A percentile compares a stretch with the other conserved stretches of the same genome.
These are phyloP conservation scores for Cladophialophora immunda DNA, from an alignment of 2,329 filamentous ascomycete genomes.

Conservation along the genomic window DNA sequence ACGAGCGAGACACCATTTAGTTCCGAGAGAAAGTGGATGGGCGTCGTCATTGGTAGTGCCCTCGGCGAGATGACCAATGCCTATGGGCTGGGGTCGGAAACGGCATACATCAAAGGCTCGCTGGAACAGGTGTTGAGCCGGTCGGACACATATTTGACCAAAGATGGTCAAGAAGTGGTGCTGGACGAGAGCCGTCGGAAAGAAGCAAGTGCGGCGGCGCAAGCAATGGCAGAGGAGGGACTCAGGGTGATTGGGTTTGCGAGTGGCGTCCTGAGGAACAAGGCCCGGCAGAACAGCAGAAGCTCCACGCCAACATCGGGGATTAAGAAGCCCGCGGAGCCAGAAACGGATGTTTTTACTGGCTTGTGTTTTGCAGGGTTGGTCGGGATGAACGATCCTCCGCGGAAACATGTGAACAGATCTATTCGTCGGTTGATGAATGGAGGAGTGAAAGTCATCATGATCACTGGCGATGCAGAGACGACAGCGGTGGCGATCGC, in stretches of 20 bases:
- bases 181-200: conserved; percentile 79
- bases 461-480: conserved; percentile 98
- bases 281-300: conserved; percentile 56
- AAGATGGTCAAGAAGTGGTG: conserved; percentile 84
- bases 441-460: conserved; percentile 95
- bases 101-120: conserved; percentile 95
- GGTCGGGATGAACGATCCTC: conserved; percentile 97
- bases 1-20: conserved; percentile 92
- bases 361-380: conserved; percentile 89
- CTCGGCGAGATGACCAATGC: conserved; percentile 59
- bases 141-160: conserved; percentile 89
- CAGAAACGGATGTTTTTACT: conserved; percentile 76
- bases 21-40: conserved; percentile 99
- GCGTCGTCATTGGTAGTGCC: conserved; percentile 76
- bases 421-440: conserved; percentile 91
- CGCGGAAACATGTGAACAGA: conserved; percentile 85
- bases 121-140: conserved; percentile 84
- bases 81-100: conserved; percentile 71
- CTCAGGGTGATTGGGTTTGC: conserved; percentile 92
- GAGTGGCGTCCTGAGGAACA: conserved; percentile 73
- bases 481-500: conserved; percentile 94
- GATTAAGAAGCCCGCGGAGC: conserved; percentile 52
- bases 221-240: conserved; percentile 86
- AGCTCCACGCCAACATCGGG: conserved; percentile 56
- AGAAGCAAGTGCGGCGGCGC: conserved; percentile 80